Evolutionary conservation across 805 yeast genomes (phyloP), one percentile per base, ranked within the genome.

Genomic region (Torulaspora delbrueckii): DNA sequence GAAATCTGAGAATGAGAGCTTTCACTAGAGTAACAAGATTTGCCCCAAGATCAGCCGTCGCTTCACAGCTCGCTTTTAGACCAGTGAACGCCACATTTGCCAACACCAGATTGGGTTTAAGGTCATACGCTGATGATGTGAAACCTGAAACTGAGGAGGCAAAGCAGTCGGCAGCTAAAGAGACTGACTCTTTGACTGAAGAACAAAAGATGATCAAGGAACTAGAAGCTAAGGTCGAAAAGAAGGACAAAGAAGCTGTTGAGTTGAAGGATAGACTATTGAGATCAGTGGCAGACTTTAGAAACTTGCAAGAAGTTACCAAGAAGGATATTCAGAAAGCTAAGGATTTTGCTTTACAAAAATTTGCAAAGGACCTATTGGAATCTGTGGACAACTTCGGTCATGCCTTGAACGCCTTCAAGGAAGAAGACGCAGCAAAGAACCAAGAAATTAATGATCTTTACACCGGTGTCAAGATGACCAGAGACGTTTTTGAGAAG

Each of bases 381-480:
- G 96, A 89, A 62, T 84, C 96, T 5, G 78, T 89, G 35, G 97
- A 89, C 63, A 89, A 89, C 71, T 88, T 89, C 62, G 86, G 85
- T 36, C 86, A 90, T 58, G 96, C 96, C 8, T 73, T 90, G 57
- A 71, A 73, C 52, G 80, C 89, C 1, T 89, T 86, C 54, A 75
- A 76, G 55, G 79, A 75, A 54, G 86, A 82, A 39, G 77, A 81
- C 25, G 64, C 79, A 40, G 74, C 73, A 46, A 66, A 76, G 28
- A 80, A 81, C 57, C 68, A 71, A 46, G 93, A 84, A 62, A 77
- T 90, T 50, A 75, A 78, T 52, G 84, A 82, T 64, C 72, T 89
- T 53, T 84, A 81, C 65, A 93, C 88, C 30, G 97, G 97, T 63
- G 90, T 89, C 48, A 78, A 80, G 59, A 86, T 89, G 96, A 89